Evolutionary conservation across 306 rosid genomes (phyloP), one percentile per base, ranked within the genome.

Genomic region (Elaeagnus macrophylla): DNA sequence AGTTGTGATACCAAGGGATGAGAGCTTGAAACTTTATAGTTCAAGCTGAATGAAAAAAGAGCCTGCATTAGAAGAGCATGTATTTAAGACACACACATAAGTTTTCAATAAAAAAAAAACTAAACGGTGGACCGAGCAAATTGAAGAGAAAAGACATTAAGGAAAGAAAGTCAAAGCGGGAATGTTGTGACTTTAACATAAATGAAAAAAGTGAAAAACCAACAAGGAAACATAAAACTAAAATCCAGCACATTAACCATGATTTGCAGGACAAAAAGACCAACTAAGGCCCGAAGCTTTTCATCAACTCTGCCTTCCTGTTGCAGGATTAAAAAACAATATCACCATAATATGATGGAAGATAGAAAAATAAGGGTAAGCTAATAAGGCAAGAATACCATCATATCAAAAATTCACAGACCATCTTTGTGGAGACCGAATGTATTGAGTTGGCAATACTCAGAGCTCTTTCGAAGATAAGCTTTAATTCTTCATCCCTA

Each of bases 181-280:
- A 12, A 14, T 39, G 32, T 37, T 17, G 51, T 19, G 44, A 38
- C 19, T 36, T 44, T 12, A 42, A 9, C 45, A 16, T 37, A 71
- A 38, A 49, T 11, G 3, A 62, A 41, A 40, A 42, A 6, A 50
- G 10, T 19, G 3, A 47, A n/a, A 18, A 45, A 51, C 39, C 40
- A 39, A 40, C 64, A 35, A 43, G 48, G 38, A 65, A 51, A 18
- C 44, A 18, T 45, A 64, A 15, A n/a, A n/a, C n/a, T n/a, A 54
- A 47, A 35, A 41, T 10, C 43, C 46, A 53, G 48, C 56, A 64
- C 13, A 64, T 59, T 38, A 63, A 91, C 96, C 93, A 80, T 61
- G 77, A 83, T 82, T 69, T 91, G 83, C 60, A 91, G 68, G 62
- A 68, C 81, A 73, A 78, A 84, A 20, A 82, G 79, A 65, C 87